Base-by-base conservation (phyloP, 2,329 filamentous ascomycete species). In the Nemania serpens region DNA sequence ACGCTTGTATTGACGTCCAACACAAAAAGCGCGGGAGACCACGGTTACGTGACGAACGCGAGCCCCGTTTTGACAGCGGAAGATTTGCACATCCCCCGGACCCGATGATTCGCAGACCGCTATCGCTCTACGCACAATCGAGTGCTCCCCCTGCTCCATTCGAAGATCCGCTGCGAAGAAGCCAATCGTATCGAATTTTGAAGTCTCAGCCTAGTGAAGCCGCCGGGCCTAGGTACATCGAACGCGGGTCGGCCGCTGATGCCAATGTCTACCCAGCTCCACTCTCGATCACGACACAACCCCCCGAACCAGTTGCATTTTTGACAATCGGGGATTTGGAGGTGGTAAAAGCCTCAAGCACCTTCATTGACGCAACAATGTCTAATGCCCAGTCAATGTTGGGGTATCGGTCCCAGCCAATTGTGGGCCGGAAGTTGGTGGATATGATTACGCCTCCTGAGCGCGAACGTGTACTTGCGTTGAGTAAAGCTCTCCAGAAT, bases 11-110 rank as follows among this genome's bases (percentile, higher is more conserved):
- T 68, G 91, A 95, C 75, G 91, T 95, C 36, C 89, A 92, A 71
- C 91, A 95, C 76, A 95, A 94, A 76, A 95, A 94, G 74, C 81
- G 91, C 68, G 91, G 91, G 43, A 84, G 91, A 50, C 91, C 91
- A 61, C 84, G 91, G 65, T 79, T 95, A 67, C 85, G 91, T 69
- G 91, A 94, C 71, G 89, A 91, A 61, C 80, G 84, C 68, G 85
- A 88, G 65, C 71, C 81, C 50, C 81, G 85, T 64, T 87, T 83
- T 68, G 86, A 88, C 60, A 73, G 78, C 15, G 72, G 79, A 2
- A 78, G 81, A 59, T 81, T 79, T 60, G 75, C 78, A 47, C 78
- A 79, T 62, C 74, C 77, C 11, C 73, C 77, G 58, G 83, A 84
- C 68, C 73, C 76, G 55, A 74, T 75, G 33, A 72, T 75, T 64